These are phyloP conservation scores for Colletotrichum orchidophilum DNA, from an alignment of 2,329 filamentous ascomycete species.

Conservation along the genomic window DNA sequence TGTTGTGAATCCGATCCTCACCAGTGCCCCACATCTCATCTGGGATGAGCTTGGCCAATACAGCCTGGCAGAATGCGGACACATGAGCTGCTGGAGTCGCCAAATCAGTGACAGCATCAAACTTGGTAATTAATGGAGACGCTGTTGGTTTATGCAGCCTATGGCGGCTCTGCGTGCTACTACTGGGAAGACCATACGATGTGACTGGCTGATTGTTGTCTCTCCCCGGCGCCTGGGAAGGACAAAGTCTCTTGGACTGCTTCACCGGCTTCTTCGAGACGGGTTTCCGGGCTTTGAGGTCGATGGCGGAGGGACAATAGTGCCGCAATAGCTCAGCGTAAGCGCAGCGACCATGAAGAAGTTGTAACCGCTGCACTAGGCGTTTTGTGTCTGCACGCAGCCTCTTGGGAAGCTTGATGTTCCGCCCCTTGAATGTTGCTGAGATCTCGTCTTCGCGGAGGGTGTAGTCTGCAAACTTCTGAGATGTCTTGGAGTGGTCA, in stretches of 20 bases:
- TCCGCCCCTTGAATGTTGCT: conserved; percentile 43
- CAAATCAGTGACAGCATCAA: conserved; percentile 66
- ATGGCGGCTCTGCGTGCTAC: not conserved
- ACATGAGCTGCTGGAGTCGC: conserved; percentile 75
- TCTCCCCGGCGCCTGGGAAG: not conserved
- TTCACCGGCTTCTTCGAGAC: conserved; percentile 4
- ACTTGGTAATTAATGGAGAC: conserved; percentile 48
- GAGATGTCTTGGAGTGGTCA: conserved; percentile 71
- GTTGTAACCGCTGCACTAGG: conserved; percentile 75
- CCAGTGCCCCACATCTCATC: conserved; percentile 76
- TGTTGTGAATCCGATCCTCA: conserved; percentile 66
- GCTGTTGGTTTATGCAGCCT: not conserved
- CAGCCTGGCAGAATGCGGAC: conserved; percentile 87
- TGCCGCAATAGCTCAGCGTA: conserved; percentile 82
- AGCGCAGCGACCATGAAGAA: conserved; percentile 77
- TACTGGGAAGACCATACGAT: not conserved
- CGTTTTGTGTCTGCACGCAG: conserved; percentile 69
- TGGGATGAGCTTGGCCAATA: conserved; percentile 78
- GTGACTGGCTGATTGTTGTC: not conserved
- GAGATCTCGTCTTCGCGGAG: conserved; percentile 84
- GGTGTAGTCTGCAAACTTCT: conserved; percentile 86
- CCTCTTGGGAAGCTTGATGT: conserved; percentile 65
- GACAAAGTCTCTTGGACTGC: not conserved
- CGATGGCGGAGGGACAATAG: conserved; percentile 73
- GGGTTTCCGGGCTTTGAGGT: conserved; percentile 30